Percentiles rank a stretch among this genome's conserved stretches.
These are phyloP conservation scores for Aspergillus olivimuriae DNA, from an alignment of 495 filamentous ascomycete species.

Conservation along the genomic window DNA sequence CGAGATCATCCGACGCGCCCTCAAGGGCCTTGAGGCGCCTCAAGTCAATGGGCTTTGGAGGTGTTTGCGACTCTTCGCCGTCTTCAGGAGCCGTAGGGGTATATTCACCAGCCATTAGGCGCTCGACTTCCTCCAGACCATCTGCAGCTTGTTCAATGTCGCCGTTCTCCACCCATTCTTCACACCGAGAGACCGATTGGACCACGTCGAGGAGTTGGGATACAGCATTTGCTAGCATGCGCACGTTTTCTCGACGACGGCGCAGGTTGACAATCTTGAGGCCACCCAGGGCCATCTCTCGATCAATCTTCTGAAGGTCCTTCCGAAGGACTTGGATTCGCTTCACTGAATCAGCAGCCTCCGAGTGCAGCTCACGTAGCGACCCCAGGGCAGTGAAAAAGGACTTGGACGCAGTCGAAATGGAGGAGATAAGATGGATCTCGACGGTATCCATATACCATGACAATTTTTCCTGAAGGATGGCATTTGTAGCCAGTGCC, in stretches of 20 bases:
- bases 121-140: conserved; percentile 69
- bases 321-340: conserved; percentile 75
- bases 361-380: conserved; percentile 80
- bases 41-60: conserved; percentile 54
- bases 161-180: conserved; percentile 72
- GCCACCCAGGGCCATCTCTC: conserved; percentile 80
- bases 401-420: conserved; percentile 87
- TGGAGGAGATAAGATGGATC: conserved; percentile 92
- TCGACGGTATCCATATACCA: conserved; percentile 99
- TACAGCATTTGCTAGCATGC: conserved; percentile 73
- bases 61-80: conserved; percentile 16
- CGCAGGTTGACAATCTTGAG: conserved; percentile 80
- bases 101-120: conserved; percentile 64
- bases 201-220: conserved; percentile 76
- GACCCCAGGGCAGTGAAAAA: conserved; percentile 96
- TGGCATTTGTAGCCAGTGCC: conserved; percentile 91
- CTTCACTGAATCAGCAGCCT: conserved; percentile 85
- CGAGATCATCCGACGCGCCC: conserved; percentile 69
- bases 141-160: conserved; percentile 73
- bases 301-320: conserved; percentile 74
- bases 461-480: conserved; percentile 96
- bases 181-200: conserved; percentile 67
- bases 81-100: conserved; percentile 23
- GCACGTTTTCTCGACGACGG: conserved; percentile 75
- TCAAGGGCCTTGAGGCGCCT: conserved; percentile 73